phyloP scores from a whole-genome alignment of 345 rosid genomes.

The Eutrema heterophyllum region DNA sequence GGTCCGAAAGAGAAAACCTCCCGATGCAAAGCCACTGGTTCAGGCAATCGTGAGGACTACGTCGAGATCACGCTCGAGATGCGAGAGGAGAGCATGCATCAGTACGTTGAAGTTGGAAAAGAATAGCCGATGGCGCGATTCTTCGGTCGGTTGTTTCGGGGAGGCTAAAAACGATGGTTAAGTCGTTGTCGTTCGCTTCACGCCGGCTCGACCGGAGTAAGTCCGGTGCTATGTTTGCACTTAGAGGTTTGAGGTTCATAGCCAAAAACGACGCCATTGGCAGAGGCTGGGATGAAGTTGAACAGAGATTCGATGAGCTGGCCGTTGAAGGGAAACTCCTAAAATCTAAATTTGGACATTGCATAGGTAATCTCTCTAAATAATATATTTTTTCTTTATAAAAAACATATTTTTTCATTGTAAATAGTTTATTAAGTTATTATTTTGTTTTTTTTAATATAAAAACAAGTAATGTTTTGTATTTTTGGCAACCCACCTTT shows the following conservation, averaged over 20 bases:
- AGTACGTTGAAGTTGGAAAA: slow-evolving; percentile 19
- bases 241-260: slow-evolving; percentile 62
- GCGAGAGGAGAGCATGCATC: slow-evolving; percentile 44
- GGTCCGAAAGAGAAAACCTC: slow-evolving; percentile 9
- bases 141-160: slow-evolving; percentile 43
- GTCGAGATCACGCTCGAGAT: slow-evolving; percentile 60
- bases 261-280: slow-evolving; percentile 36
- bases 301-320: slow-evolving; percentile 48
- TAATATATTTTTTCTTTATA: neutral
- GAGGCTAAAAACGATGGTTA: slow-evolving; percentile 50
- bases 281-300: slow-evolving; percentile 61
- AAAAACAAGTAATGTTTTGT: neutral
- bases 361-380: slow-evolving; percentile 50
- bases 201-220: slow-evolving; percentile 43
- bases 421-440: neutral
- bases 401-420: too few relatives aligned
- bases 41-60: neutral
- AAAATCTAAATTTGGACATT: slow-evolving; percentile 56
- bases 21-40: neutral
- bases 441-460: neutral
- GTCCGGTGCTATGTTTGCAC: slow-evolving; percentile 69
- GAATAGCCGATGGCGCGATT: slow-evolving; percentile 18
- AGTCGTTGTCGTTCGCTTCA: slow-evolving; percentile 27
- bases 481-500: neutral
- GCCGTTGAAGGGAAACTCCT: slow-evolving; percentile 49